These are phyloP conservation scores for Niebla homalea DNA, from an alignment of 495 filamentous ascomycete species.

Conservation along the genomic window DNA sequence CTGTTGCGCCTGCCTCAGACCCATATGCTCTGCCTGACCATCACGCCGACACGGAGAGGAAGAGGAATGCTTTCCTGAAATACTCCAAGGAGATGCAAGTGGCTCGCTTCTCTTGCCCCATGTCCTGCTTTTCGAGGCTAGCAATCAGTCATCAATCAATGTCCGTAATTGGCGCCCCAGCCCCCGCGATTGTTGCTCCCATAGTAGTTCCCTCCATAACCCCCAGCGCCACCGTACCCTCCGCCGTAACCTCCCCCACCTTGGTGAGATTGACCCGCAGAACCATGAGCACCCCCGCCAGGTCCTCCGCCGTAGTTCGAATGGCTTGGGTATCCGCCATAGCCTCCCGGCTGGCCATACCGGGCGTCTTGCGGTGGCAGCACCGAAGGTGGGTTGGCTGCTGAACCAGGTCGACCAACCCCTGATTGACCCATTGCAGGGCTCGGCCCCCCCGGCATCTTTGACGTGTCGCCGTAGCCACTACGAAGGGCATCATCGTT, in stretches of 20 bases:
- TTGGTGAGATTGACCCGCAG: constrained; percentile 47
- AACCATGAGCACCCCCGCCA: constrained; percentile 51
- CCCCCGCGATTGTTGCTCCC: constrained; percentile 36
- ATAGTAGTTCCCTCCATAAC: constrained; percentile 39
- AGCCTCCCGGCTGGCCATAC: constrained; percentile 42
- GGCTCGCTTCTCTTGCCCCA: too few relatives aligned
- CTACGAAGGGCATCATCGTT: constrained; percentile 64
- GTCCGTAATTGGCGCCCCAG: constrained; percentile 60
- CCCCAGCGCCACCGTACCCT: constrained; percentile 35
- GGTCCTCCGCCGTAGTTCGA: constrained; percentile 52
- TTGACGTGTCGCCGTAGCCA: constrained; percentile 51
- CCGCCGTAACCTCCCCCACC: constrained; percentile 38
- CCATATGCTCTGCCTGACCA: too few relatives aligned
- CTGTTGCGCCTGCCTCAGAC: too few relatives aligned
- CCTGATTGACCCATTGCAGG: constrained; percentile 69
- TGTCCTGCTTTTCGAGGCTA: too few relatives aligned
- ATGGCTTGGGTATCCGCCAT: constrained; percentile 62
- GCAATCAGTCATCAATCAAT: constrained; percentile 7
- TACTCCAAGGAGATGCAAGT: too few relatives aligned
- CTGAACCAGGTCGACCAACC: constrained; percentile 61
- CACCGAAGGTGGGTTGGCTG: constrained; percentile 52
- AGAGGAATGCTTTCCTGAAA: too few relatives aligned
- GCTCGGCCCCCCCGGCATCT: constrained; percentile 61
- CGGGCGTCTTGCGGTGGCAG: constrained; percentile 62
- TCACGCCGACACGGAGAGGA: too few relatives aligned